phyloP scores from a whole-genome alignment of 495 filamentous ascomycete species.

The Ramalina peruviana region DNA sequence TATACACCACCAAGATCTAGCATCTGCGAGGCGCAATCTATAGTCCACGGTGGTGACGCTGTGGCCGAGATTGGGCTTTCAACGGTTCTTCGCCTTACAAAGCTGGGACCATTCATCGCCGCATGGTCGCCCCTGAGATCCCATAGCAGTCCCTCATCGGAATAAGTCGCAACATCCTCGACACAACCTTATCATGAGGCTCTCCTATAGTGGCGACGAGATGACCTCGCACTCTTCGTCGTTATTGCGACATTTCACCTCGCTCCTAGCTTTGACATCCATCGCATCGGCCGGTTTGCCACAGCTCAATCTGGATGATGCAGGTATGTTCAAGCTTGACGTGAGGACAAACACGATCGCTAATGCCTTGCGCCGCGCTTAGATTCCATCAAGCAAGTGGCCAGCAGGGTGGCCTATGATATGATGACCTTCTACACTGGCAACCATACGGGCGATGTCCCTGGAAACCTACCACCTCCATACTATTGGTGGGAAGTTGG shows the following conservation, averaged over 20 bases:
- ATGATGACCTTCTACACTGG: slow-evolving; percentile 55
- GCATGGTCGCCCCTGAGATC: no score
- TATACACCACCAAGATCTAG: no score
- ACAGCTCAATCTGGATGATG: slow-evolving; percentile 10
- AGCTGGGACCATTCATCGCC: no score
- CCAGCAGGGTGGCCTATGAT: slow-evolving; percentile 27
- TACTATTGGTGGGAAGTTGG: slow-evolving; percentile 83
- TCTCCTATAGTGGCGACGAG: no score
- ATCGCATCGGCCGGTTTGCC: slow-evolving; percentile 5
- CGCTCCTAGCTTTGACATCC: slow-evolving; percentile 7
- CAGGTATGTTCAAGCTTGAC: slow-evolving; percentile 6
- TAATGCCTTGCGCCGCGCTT: not conserved
- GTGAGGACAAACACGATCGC: not conserved
- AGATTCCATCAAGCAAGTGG: slow-evolving; percentile 37
- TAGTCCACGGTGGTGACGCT: no score
- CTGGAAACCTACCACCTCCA: slow-evolving; percentile 58
- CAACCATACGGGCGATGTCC: slow-evolving; percentile 51
- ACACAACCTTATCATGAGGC: no score
- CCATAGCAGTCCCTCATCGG: no score
- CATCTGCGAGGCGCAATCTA: no score
- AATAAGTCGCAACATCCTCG: no score
- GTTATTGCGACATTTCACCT: not conserved
- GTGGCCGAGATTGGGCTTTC: no score
- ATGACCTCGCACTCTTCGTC: slow-evolving; percentile 2
- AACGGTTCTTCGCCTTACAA: no score